Percentiles rank a stretch among this genome's conserved stretches.
Evolutionary conservation across 179 eudicot species (phyloP).

Genomic region (Gypsophila paniculata): DNA sequence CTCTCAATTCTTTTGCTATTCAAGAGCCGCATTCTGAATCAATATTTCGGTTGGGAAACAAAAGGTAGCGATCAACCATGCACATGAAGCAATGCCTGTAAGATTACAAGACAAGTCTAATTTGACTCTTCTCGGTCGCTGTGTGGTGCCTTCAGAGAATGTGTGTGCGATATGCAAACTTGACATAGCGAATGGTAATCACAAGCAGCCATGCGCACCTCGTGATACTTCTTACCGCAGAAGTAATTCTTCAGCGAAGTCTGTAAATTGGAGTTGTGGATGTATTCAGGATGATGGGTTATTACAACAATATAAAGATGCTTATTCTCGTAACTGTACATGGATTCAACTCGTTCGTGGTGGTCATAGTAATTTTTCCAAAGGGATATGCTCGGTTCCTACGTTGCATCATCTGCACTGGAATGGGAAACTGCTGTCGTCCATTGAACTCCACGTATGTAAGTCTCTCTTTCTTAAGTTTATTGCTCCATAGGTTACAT

Average conservation of each 20-base stretch:
- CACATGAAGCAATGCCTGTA: constrained; percentile 53
- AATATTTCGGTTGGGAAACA: constrained; percentile 1
- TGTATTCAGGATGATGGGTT: constrained; percentile 36
- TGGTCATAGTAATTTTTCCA: constrained; percentile 27
- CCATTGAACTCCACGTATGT: constrained; percentile 92
- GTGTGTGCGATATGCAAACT: constrained; percentile 21
- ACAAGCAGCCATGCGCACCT: neutral
- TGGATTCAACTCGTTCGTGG: constrained; percentile 51
- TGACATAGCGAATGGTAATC: constrained; percentile 26
- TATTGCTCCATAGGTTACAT: constrained; percentile 22
- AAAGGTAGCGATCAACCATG: constrained; percentile 51
- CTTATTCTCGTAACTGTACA: constrained; percentile 26
- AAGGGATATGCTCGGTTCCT: constrained; percentile 45
- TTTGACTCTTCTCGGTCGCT: constrained; percentile 60
- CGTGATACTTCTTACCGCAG: constrained; percentile 18
- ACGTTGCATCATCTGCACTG: constrained; percentile 58
- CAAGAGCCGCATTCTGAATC: neutral
- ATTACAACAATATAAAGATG: constrained; percentile 29
- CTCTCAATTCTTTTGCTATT: constrained; percentile 1
- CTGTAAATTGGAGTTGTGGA: constrained; percentile 32
- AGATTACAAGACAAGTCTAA: constrained; percentile 55
- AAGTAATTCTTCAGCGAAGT: constrained; percentile 24
- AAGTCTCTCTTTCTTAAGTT: constrained; percentile 51
- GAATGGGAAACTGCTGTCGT: constrained; percentile 37
- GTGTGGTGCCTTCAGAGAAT: constrained; percentile 31